Evolutionary conservation across 2,329 filamentous ascomycete genomes (phyloP), one percentile per base, ranked within the genome.

Genomic region (Phyllosticta paracitricarpa): DNA sequence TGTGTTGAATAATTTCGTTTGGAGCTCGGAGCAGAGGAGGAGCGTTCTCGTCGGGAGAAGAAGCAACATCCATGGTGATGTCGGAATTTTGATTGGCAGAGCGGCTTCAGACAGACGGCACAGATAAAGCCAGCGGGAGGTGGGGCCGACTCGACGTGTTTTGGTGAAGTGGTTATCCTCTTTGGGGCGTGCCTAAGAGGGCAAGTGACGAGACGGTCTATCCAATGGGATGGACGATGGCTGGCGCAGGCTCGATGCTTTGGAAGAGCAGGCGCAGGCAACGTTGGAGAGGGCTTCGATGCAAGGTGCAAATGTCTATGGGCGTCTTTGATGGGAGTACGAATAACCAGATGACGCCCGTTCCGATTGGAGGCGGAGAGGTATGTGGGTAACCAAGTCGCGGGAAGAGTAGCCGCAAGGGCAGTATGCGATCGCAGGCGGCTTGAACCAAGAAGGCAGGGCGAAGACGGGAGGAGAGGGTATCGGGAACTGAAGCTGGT

Each of bases 1-100:
- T 85, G n/a, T 82, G 76, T 65, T 88, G 82, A 33, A 96, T 77
- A 8, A 96, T 78, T 71, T 97, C 92, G 12, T 84, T 73, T 0
- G 92, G 92, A 0, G 96, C 80, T 22, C 73, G 70, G 30, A 84
- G 71, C 7, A 89, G 64, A 10, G 66, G 66, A n/a, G 71, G 63
- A 17, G 17, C n/a, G 2, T 17, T n/a, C 2, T n/a, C 40, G 4
- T 48, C 40, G 12, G 40, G 40, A 48, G 40, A n/a, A n/a, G 40
- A 2, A 6, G 7, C 17, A 2, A 48, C 40, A 14, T 48, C 40
- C 40, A 48, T 48, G 12, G 40, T n/a, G 14, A 48, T 48, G 6
- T 17, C n/a, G 12, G 40, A 48, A 48, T n/a, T 14, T 17, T 1
- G n/a, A n/a, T 48, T 48, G 40, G 40, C n/a, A 17, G 40, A n/a